Percentiles rank a stretch among this genome's conserved stretches.
phyloP scores from a whole-genome alignment of 192 early-diverging fungal species.

The Allomyces arbusculus region DNA sequence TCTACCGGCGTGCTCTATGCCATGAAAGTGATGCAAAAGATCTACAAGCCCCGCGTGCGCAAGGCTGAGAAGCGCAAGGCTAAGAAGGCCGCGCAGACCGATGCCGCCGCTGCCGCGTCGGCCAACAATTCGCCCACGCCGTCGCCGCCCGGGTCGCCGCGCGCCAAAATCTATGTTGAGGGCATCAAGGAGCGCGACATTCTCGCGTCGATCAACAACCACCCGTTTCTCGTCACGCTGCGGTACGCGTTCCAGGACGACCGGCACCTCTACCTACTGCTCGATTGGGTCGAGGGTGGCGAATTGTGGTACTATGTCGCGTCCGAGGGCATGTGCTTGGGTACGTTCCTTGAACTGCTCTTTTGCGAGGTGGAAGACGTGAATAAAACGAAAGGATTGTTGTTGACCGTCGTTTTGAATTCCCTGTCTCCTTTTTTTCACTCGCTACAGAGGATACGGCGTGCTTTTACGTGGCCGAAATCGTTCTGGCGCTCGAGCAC shows the following conservation, averaged over 20 bases:
- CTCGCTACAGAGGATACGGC: constrained; percentile 48
- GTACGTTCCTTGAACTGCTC: too few relatives aligned
- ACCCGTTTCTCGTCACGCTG: constrained; percentile 2
- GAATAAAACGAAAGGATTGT: neutral
- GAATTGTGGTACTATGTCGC: neutral
- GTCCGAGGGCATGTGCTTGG: neutral
- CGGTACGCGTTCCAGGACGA: constrained; percentile 4
- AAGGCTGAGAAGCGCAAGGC: neutral
- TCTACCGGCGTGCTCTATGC: constrained; percentile 38
- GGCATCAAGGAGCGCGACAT: neutral
- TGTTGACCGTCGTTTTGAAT: neutral
- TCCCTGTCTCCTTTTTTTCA: neutral
- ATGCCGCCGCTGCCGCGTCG: neutral
- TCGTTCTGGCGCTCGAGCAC: constrained; percentile 68
- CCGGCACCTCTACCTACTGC: constrained; percentile 1
- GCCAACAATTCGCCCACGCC: neutral
- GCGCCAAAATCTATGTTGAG: neutral
- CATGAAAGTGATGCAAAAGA: constrained; percentile 83
- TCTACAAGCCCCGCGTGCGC: neutral
- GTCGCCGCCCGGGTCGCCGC: neutral
- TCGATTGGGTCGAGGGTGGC: constrained; percentile 3
- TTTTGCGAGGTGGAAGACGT: too few relatives aligned
- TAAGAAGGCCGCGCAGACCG: neutral
- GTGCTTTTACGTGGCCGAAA: constrained; percentile 71
- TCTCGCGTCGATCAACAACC: neutral